Evolutionary conservation across 2,329 filamentous ascomycete genomes (phyloP).

Genomic region (Clonostachys rhizophaga): DNA sequence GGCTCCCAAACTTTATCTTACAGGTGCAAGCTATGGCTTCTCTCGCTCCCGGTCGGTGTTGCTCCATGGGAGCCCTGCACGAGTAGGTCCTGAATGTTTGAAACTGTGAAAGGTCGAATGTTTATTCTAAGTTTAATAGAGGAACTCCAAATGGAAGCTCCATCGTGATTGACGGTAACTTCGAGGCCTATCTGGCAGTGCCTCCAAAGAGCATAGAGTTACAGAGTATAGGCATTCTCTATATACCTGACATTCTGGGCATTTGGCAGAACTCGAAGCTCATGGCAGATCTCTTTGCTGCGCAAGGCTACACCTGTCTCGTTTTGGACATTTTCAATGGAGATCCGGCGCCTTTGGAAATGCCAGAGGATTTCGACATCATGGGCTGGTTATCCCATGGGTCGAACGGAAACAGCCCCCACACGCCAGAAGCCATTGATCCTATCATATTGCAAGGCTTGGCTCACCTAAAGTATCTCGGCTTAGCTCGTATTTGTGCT

Average conservation of each 20-base stretch:
- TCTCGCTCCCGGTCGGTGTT: slow-evolving; percentile 46
- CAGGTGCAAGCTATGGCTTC: slow-evolving; percentile 39
- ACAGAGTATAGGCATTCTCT: slow-evolving; percentile 23
- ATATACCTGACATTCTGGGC: slow-evolving; percentile 29
- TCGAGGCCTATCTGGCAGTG: slow-evolving; percentile 45
- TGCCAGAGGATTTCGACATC: slow-evolving; percentile 19
- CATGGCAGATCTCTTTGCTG: slow-evolving; percentile 31
- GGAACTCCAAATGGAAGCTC: slow-evolving; percentile 40
- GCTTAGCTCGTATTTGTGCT: slow-evolving; percentile 45
- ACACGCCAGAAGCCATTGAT: slow-evolving; percentile 22
- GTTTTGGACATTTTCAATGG: slow-evolving; percentile 32
- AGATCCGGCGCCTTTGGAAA: slow-evolving; percentile 19
- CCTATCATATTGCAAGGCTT: slow-evolving; percentile 29
- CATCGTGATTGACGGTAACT: slow-evolving; percentile 36
- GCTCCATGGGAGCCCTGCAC: slow-evolving; percentile 45
- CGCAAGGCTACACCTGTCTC: slow-evolving; percentile 30
- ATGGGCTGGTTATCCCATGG: slow-evolving; percentile 31
- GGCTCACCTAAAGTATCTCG: slow-evolving; percentile 49
- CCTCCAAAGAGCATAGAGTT: slow-evolving; percentile 11
- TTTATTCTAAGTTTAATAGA: slow-evolving; percentile 17
- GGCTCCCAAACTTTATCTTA: too few species aligned
- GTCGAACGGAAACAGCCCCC: slow-evolving; percentile 40
- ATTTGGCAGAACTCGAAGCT: slow-evolving; percentile 33
- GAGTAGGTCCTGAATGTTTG: slow-evolving; percentile 32
- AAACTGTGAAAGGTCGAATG: too few species aligned